Percentiles rank a stretch among this genome's conserved stretches.
phyloP scores from a whole-genome alignment of 768 basidiomycete species.

The Leucocoprinus birnbaumii region DNA sequence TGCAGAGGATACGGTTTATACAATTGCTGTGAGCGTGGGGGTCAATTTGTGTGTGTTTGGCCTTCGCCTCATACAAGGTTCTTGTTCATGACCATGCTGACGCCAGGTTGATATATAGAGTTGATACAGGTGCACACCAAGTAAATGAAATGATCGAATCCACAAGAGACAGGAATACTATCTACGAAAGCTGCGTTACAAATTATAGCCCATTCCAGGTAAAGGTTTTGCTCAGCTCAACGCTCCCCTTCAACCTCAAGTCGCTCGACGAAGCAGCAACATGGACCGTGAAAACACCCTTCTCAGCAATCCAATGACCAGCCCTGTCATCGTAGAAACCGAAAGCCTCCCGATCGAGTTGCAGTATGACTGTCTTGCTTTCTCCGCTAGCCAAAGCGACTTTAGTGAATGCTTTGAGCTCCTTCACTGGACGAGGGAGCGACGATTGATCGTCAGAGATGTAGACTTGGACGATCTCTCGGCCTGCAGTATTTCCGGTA shows the following conservation, averaged over 20 bases:
- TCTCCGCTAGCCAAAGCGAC: conserved; percentile 42
- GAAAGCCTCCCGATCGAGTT: conserved; percentile 45
- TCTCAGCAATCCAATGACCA: conserved; percentile 44
- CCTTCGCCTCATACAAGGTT: too few relatives aligned
- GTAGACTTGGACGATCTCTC: conserved; percentile 49
- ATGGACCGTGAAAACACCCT: conserved; percentile 40
- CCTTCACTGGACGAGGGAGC: conserved; percentile 41
- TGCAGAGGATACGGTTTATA: too few relatives aligned
- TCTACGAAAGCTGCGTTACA: too few relatives aligned
- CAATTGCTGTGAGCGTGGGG: too few relatives aligned
- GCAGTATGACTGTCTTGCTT: conserved; percentile 31
- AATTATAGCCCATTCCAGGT: conserved; percentile 42
- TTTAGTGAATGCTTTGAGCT: conserved; percentile 49
- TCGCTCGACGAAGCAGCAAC: conserved; percentile 46
- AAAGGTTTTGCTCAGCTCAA: conserved; percentile 31
- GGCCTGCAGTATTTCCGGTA: conserved; percentile 37
- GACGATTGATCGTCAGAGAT: conserved; percentile 38
- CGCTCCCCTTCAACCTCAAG: conserved; percentile 31
- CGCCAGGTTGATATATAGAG: too few relatives aligned
- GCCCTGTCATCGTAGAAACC: conserved; percentile 45
- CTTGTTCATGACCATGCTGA: too few relatives aligned
- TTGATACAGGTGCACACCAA: too few relatives aligned
- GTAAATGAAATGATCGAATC: too few relatives aligned
- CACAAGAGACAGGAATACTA: too few relatives aligned
- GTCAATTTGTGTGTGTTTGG: too few relatives aligned